Conservation (phyloP, 2,329 filamentous ascomycete genomes). For the Fusarium foetens region DNA sequence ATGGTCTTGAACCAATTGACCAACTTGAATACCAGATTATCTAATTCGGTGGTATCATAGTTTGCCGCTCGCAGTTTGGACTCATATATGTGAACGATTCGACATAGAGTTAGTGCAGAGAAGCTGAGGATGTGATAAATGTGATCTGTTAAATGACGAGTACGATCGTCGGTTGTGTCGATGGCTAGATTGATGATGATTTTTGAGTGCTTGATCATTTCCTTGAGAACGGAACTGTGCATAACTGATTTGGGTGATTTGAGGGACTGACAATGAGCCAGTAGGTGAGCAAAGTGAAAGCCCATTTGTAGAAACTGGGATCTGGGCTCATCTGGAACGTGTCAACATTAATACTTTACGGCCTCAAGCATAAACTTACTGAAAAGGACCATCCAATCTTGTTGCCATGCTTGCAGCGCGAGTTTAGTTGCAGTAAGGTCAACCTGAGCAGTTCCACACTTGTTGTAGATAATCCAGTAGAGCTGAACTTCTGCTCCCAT, state of each 20-base stretch:
- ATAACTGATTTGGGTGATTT: slow-evolving; percentile 29
- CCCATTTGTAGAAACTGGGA: slow-evolving; percentile 47
- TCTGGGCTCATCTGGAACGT: slow-evolving; percentile 40
- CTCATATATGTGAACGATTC: slow-evolving; percentile 40
- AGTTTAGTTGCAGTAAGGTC: slow-evolving; percentile 19
- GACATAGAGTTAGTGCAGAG: slow-evolving; percentile 40
- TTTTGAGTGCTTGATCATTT: slow-evolving; percentile 40
- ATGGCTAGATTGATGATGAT: slow-evolving; percentile 46
- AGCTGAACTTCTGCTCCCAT: slow-evolving; percentile 46
- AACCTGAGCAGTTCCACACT: slow-evolving; percentile 19
- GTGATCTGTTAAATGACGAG: slow-evolving; percentile 45
- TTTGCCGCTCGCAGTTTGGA: slow-evolving; percentile 16
- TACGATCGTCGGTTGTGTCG: slow-evolving; percentile 43
- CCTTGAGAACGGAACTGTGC: slow-evolving; percentile 19
- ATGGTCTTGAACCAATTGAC: slow-evolving; percentile 41
- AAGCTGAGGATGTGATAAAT: slow-evolving; percentile 47
- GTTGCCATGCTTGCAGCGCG: slow-evolving; percentile 36
- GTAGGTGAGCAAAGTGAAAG: slow-evolving; percentile 43
- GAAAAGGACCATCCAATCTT: slow-evolving; percentile 38
- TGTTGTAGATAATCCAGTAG: slow-evolving; percentile 44
- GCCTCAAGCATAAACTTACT: not conserved
- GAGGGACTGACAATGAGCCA: slow-evolving; percentile 39
- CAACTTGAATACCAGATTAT: slow-evolving; percentile 30
- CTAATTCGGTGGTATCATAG: slow-evolving; percentile 27
- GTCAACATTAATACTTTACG: not conserved